A percentile compares a stretch with the other conserved stretches of the same genome.
Conservation (phyloP, 768 basidiomycete genomes). For the Fomitopsis serialis region DNA sequence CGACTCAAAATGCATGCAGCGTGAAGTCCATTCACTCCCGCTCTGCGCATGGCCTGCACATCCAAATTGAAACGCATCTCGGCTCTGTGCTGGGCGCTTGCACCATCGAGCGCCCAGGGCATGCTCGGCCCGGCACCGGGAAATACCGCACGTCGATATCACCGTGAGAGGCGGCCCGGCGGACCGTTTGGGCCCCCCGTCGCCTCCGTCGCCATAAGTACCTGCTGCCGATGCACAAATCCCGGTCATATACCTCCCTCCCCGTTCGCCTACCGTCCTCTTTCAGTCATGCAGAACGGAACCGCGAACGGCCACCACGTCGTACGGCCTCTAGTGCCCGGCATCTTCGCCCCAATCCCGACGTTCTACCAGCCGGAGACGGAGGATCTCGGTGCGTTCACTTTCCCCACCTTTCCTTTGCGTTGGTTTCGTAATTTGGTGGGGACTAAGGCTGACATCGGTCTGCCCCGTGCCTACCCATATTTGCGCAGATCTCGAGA, state of each 20-base stretch:
- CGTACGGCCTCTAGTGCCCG: constrained; percentile 58
- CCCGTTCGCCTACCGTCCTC: neutral
- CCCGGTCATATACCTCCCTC: neutral
- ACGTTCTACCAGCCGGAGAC: constrained; percentile 74
- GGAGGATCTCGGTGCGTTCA: constrained; percentile 74
- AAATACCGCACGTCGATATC: neutral
- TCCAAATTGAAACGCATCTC: neutral
- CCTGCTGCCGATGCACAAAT: neutral
- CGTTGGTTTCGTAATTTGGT: neutral
- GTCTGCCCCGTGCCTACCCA: neutral
- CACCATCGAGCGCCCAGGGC: neutral
- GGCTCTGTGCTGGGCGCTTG: neutral
- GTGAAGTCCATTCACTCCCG: no score
- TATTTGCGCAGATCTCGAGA: constrained; percentile 28
- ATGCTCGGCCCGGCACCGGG: neutral
- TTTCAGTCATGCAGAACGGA: constrained; percentile 5
- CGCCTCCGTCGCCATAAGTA: neutral
- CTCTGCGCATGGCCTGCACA: no score
- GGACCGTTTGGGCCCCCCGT: neutral
- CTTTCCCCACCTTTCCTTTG: neutral
- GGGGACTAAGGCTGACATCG: neutral
- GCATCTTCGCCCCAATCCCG: constrained; percentile 83
- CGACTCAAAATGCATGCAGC: no score
- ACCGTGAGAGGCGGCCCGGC: neutral
- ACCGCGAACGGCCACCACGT: constrained; percentile 3